Evolutionary conservation across 2,329 filamentous ascomycete species (phyloP), one percentile per base, ranked within the genome.

Genomic region (Ceratocystis variospora): DNA sequence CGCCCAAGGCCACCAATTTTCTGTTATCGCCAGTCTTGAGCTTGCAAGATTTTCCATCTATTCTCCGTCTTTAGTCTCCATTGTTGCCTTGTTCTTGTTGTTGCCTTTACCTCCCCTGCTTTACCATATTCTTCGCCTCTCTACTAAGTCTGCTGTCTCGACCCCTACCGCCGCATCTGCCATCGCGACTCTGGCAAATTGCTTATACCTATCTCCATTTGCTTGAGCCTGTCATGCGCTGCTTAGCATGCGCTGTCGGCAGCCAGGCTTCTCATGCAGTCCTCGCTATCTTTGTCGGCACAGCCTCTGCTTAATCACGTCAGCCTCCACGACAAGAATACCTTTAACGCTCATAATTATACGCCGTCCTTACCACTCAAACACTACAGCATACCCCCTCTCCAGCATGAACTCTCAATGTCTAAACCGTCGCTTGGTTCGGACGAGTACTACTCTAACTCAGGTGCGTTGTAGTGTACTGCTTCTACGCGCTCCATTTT

Each of bases 401-500:
- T 61, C 44, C 64, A 66, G 48, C 31, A 67, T 67, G 66, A 67
- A 33, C 55, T 41, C 53, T 57, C 62, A 3, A 67, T 67, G 66
- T 62, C 66, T 44, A 70, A 71, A 64, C 68, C 69, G 61, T 69
- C 69, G 57, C 70, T 69, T 50, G 70, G 68, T 63, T 70, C 69
- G 53, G 77, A 79, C 37, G 72, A 76, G 15, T 81, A 80, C 71
- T 85, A 87, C 71, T 82, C 82, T 65, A 84, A 87, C 71, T 77
- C 85, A 76, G 84, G 85, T 85, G 71, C 44, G 72, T 48, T 62
- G 28, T 50, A 31, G 17, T 15, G 5, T 53, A n/a, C 57, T 1
- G 57, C 45, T n/a, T 25, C 10, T 53, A 53, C 48, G 48, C 48
- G 48, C 48, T 8, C 3, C 15, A 10, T 22, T 46, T 7, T 62